A percentile compares a stretch with the other conserved stretches of the same genome.
phyloP scores from a whole-genome alignment of 768 basidiomycete species.

The Goffeauzyma gilvescens region DNA sequence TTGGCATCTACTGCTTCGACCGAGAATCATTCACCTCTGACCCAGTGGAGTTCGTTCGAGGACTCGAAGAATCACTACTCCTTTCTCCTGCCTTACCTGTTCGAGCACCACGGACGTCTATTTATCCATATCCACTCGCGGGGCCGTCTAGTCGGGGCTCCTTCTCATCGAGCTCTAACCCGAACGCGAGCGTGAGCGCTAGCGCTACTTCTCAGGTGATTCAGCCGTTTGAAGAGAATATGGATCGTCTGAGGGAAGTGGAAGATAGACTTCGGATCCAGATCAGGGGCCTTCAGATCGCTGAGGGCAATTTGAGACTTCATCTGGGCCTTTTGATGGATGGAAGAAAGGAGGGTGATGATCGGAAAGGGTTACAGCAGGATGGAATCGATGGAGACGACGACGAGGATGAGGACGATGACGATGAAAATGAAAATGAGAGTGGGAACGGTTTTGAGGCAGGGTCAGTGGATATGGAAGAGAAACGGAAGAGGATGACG shows the following conservation, averaged over 20 bases:
- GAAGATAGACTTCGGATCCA: not conserved
- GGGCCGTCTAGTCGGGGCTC: too few relatives aligned
- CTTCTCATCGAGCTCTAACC: too few relatives aligned
- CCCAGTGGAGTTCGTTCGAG: slow-evolving; percentile 20
- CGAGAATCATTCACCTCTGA: slow-evolving; percentile 24
- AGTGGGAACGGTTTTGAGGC: not conserved
- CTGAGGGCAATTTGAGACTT: slow-evolving; percentile 4
- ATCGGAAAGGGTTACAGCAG: not conserved
- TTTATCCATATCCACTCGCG: too few relatives aligned
- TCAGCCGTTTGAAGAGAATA: not conserved
- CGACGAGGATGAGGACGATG: too few relatives aligned
- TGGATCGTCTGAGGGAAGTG: not conserved
- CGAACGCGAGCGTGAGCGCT: not conserved
- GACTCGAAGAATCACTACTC: slow-evolving; percentile 18
- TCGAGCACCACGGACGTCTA: too few relatives aligned
- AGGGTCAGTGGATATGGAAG: too few relatives aligned
- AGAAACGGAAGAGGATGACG: too few relatives aligned
- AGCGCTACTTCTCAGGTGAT: not conserved
- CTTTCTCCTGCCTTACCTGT: slow-evolving; percentile 8
- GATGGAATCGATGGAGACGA: not conserved
- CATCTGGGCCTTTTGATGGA: slow-evolving; percentile 2
- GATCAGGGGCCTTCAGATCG: slow-evolving; percentile 1
- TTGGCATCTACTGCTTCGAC: slow-evolving; percentile 23
- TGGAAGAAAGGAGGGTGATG: not conserved
- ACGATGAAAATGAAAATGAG: too few relatives aligned